Base-by-base conservation (phyloP, 257 asterid genomes). In the Ilex aquifolium region DNA sequence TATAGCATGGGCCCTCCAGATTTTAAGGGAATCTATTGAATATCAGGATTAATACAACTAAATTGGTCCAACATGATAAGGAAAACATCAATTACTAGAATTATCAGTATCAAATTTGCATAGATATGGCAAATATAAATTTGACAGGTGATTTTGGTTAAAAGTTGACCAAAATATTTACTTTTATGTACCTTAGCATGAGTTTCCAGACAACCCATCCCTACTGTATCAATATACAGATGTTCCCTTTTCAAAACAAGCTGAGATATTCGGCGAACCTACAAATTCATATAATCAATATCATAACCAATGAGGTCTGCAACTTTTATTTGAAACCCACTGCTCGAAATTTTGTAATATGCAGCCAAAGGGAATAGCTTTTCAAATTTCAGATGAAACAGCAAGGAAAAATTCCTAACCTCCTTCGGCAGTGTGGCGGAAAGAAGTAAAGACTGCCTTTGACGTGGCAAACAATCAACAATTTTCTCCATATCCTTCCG, bases 191-290 rank as follows among this genome's bases (percentile, higher is more conserved):
- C 97, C 96, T 82, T 73, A 3, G 76, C 72, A 70, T 70, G 80
- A 31, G 96, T 87, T 55, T 87, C 97, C 75, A 87, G 61, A 71
- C 82, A 72, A 66, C 86, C 88, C 30, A 80, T 67, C 53, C 96
- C 99, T 55, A 88, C 80, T 1, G 94, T 85, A 69, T 93, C 95
- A 64, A 93, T 76, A 74, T 78, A 90, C 16, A 68, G 87, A 80
- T 87, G 88, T 63, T 93, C 99, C 78, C 86, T 85, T 77, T 82
- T 81, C 61, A 93, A 66, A 65, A 93, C 90, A 64, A 93, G 91
- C 73, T 87, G 99, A 53, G 95, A 90, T 65, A 93, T 64, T 65
- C 95, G 89, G 17, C 97, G 91, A 67, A 93, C 96, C 99, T 93
- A 90, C 66, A 72, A 65, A 68, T 67, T 46, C 67, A 71, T 7